Evolutionary conservation across 306 rosid species (phyloP).

Genomic region (Lotus japonicus): DNA sequence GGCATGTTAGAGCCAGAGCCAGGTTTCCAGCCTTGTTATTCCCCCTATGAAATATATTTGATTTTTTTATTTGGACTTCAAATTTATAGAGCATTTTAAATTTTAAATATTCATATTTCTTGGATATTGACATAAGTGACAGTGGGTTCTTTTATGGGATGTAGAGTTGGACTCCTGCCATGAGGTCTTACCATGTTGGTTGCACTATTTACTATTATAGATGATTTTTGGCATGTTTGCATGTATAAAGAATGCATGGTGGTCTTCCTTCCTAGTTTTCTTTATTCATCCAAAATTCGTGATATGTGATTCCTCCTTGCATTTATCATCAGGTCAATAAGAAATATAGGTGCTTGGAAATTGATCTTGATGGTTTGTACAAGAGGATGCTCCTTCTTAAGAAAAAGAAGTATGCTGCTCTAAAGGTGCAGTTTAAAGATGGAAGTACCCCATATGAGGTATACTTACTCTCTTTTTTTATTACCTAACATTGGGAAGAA

Average conservation of each 20-base stretch:
- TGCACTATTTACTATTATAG: neutral
- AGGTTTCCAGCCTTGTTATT: neutral
- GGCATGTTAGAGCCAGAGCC: neutral
- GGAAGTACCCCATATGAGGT: constrained; percentile 77
- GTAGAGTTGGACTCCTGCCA: neutral
- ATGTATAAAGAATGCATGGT: neutral
- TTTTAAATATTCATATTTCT: constrained; percentile 12
- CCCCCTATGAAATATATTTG: neutral
- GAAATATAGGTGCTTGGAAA: constrained; percentile 85
- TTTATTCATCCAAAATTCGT: neutral
- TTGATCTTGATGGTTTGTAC: constrained; percentile 92
- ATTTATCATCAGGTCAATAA: constrained; percentile 69
- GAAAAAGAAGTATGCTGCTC: constrained; percentile 96
- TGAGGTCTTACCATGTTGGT: constrained; percentile 1
- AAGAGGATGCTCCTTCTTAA: constrained; percentile 97
- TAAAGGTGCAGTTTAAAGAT: constrained; percentile 69
- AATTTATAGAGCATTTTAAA: neutral
- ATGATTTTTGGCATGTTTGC: constrained; percentile 3
- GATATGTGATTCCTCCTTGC: constrained; percentile 18
- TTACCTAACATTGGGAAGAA: constrained; percentile 11
- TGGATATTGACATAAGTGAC: neutral
- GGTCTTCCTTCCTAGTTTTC: constrained; percentile 9
- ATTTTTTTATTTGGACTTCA: neutral
- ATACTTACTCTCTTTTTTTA: constrained; percentile 6
- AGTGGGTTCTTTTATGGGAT: neutral